phyloP scores from a whole-genome alignment of 1,139 yeast species.

The Debaryomycetaceae sp. region DNA sequence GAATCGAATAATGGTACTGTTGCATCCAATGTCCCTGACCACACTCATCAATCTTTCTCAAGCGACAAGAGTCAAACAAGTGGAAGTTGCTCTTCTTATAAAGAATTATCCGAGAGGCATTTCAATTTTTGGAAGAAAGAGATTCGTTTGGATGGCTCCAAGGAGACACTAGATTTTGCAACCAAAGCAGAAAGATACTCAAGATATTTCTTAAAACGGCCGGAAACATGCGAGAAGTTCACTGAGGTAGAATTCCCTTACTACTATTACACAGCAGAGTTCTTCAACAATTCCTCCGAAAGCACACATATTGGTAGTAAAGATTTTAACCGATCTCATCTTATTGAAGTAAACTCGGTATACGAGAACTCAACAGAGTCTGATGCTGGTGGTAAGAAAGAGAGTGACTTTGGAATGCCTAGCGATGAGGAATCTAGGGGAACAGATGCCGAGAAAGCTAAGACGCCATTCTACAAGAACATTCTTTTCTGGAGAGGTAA shows the following conservation, averaged over 20 bases:
- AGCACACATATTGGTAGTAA: neutral
- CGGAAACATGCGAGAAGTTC: conserved; percentile 4
- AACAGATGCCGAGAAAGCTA: neutral
- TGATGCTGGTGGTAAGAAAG: neutral
- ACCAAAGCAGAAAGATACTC: conserved; percentile 10
- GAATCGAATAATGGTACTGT: neutral
- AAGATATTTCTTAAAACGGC: conserved; percentile 11
- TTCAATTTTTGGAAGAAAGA: conserved; percentile 14
- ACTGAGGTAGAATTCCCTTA: conserved; percentile 12
- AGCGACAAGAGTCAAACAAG: neutral
- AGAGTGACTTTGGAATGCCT: neutral
- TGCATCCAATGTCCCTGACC: too few species aligned
- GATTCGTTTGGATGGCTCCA: conserved; percentile 5
- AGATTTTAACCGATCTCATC: neutral
- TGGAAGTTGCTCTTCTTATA: neutral
- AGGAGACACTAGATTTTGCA: conserved; percentile 9
- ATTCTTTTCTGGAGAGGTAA: conserved; percentile 9
- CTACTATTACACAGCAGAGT: conserved; percentile 9
- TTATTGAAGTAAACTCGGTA: too few species aligned
- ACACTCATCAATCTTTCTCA: neutral
- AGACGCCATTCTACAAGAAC: conserved; percentile 6
- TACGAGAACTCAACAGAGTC: neutral
- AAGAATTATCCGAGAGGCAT: conserved; percentile 8
- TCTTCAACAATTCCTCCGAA: neutral
- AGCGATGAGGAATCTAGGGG: neutral